phyloP scores from a whole-genome alignment of 2,329 filamentous ascomycete species.

The Cucurbitaria berberidis region DNA sequence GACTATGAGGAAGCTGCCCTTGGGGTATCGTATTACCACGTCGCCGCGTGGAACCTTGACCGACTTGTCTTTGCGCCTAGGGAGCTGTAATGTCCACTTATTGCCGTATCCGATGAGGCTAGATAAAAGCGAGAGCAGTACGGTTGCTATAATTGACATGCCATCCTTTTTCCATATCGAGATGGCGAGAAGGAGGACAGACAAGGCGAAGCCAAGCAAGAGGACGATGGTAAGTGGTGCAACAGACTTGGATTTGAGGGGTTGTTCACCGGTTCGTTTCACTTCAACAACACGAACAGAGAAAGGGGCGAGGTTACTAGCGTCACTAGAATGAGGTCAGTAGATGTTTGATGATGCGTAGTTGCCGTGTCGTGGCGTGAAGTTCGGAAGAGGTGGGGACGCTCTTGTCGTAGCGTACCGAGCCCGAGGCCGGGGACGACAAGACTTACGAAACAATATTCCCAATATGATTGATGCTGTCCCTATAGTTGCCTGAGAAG shows the following conservation, averaged over 20 bases:
- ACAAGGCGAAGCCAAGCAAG: conserved; percentile 54
- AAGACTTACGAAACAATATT: conserved; percentile 52
- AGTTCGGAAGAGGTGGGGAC: conserved; percentile 12
- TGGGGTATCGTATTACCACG: conserved; percentile 58
- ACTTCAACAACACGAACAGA: conserved; percentile 52
- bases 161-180: conserved; percentile 56
- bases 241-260: conserved; percentile 53
- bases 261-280: conserved; percentile 34
- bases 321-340: conserved; percentile 34
- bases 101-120: conserved; percentile 58
- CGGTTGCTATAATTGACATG: conserved; percentile 57
- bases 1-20: conserved; percentile 58
- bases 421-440: neutral
- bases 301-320: conserved; percentile 44
- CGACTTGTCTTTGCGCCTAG: conserved; percentile 41
- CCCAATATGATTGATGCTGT: conserved; percentile 57
- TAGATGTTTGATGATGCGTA: neutral
- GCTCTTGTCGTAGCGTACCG: conserved; percentile 1
- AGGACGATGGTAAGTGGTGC: conserved; percentile 56
- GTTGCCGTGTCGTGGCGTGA: neutral
- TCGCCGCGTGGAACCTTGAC: conserved; percentile 49
- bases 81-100: conserved; percentile 56
- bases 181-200: conserved; percentile 51
- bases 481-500: conserved; percentile 55
- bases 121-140: conserved; percentile 57